Evolutionary conservation across 202 grass and related monocot genomes (phyloP), one percentile per base, ranked within the genome.

Genomic region (Cymbopogon flexuosus): DNA sequence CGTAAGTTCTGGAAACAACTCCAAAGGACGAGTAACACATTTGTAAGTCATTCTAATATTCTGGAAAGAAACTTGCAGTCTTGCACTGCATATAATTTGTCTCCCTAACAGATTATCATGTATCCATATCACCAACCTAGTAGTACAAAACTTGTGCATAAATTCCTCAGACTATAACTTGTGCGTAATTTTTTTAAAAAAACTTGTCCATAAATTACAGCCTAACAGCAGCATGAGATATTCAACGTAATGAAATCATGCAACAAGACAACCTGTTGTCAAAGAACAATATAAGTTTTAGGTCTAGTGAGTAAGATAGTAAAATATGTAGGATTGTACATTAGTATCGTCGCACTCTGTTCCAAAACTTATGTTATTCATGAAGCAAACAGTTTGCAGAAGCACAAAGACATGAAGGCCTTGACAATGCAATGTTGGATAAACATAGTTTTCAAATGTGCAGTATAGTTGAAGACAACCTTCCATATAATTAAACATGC

Each of bases 251-350:
- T 4, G 6, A 62, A 78, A 40, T 24, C 27, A 43, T 24, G 23
- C 59, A 30, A 45, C 54, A 62, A 62, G 5, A 23, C 62, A 52
- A 52, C 8, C 29, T 63, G 52, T 40, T 27, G 8, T 4, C 54
- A 64, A 63, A 72, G 11, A 73, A 29, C 5, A 81, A 75, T 21
- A 80, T 10, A 80, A 75, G 18, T 60, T 86, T 64, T 29, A 68
- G 37, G 24, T 79, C 51, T 54, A 46, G 43, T 4, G 11, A 46
- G 43, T 14, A 46, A 46, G 31, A 31, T 31, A 33, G 31, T 33
- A 33, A 33, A 46, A 46, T 15, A 46, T 46, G 43, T 46, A 46
- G 12, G 43, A 46, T 46, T 46, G 43, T 5, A 46, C 1, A 46
- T 46, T 46, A 15, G 13, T 15, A 46, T 46, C 12, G 14, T 46